These are phyloP conservation scores for Rubus idaeus DNA, from an alignment of 306 rosid species.

Conservation along the genomic window DNA sequence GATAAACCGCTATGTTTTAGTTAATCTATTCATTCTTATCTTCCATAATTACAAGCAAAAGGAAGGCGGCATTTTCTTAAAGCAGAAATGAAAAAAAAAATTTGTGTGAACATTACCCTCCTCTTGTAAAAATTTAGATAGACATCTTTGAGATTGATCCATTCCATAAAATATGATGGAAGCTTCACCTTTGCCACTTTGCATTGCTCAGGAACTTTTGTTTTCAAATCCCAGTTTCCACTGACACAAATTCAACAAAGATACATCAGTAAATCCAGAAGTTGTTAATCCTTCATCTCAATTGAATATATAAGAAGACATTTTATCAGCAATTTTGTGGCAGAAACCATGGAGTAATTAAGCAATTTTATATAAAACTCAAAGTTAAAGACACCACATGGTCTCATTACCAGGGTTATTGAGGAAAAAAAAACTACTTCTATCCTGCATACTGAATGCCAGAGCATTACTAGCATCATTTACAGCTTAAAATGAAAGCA, in stretches of 20 bases:
- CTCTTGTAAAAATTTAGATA: constrained; percentile 80
- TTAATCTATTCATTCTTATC: not conserved
- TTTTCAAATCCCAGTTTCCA: constrained; percentile 98
- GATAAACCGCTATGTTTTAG: not conserved
- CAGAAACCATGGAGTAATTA: not conserved
- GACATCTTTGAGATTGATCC: constrained; percentile 92
- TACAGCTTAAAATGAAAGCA: constrained; percentile 1
- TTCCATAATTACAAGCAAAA: not conserved
- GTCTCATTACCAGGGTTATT: not conserved
- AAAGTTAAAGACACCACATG: not conserved
- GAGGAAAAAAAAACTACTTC: not conserved
- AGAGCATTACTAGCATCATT: not conserved
- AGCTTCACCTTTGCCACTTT: constrained; percentile 69
- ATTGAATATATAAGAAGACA: not conserved
- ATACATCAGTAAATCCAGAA: constrained; percentile 13
- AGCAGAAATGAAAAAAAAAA: constrained; percentile 9
- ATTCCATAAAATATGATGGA: constrained; percentile 84
- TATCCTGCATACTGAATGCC: not conserved
- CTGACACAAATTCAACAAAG: constrained; percentile 37
- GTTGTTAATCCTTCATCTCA: not conserved
- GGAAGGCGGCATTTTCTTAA: not conserved
- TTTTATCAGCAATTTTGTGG: not conserved
- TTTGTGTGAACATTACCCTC: constrained; percentile 51
- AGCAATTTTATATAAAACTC: not conserved
- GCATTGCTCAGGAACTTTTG: constrained; percentile 94